phyloP scores from a whole-genome alignment of 371 early-diverging fungal genomes.

The Dichotomocladium elegans region DNA sequence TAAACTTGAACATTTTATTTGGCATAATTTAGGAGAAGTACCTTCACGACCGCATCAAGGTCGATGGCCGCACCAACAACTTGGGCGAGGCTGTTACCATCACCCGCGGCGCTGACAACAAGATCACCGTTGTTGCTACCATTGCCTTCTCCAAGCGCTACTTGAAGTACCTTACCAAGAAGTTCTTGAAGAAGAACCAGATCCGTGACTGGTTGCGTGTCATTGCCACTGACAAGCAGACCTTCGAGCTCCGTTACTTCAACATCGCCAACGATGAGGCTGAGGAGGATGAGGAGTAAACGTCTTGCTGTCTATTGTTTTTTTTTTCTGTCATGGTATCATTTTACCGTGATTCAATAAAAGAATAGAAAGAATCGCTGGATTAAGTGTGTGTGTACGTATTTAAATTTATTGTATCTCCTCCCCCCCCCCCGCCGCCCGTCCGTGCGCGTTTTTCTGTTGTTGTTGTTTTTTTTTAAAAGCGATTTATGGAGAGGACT shows the following conservation, averaged over 20 bases:
- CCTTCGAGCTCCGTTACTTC: constrained; percentile 96
- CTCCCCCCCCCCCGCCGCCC: no score
- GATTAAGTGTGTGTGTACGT: no score
- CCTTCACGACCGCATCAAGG: constrained; percentile 98
- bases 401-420: no score
- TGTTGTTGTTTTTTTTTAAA: no score
- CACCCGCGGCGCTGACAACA: constrained; percentile 70
- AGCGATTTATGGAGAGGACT: no score
- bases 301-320: no score
- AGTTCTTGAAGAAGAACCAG: constrained; percentile 99
- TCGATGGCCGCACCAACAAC: constrained; percentile 95
- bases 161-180: constrained; percentile 99
- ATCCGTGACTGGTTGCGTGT: constrained; percentile 99
- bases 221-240: constrained; percentile 84
- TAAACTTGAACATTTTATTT: no score
- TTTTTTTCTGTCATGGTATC: no score
- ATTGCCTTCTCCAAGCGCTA: constrained; percentile 95
- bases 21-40: constrained; percentile 74
- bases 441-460: no score
- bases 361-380: no score
- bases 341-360: no score
- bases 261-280: constrained; percentile 86
- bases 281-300: constrained; percentile 70
- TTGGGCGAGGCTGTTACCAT: constrained; percentile 87
- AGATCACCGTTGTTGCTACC: constrained; percentile 77